phyloP scores from a whole-genome alignment of 208 protist genomes.

The Vickermania ingenoplastis region DNA sequence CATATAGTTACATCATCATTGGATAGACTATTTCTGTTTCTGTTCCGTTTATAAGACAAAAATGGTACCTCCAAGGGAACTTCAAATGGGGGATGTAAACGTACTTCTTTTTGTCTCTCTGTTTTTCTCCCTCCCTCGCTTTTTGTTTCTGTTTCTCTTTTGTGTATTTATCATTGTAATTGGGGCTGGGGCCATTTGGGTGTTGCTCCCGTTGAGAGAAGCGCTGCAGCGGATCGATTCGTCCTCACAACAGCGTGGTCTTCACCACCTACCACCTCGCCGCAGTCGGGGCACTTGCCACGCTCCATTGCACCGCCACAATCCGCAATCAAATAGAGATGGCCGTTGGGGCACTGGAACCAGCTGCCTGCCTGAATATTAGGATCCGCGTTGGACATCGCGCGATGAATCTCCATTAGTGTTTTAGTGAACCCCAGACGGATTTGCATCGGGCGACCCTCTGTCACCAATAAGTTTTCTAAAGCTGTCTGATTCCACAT shows the following conservation, averaged over 20 bases:
- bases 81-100: no score
- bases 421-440: not conserved
- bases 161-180: no score
- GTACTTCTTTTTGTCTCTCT: no score
- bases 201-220: not conserved
- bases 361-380: constrained; percentile 8
- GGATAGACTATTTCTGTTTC: no score
- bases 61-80: no score
- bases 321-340: constrained; percentile 35
- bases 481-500: not conserved
- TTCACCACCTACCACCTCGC: constrained; percentile 13
- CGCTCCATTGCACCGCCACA: constrained; percentile 41
- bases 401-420: not conserved
- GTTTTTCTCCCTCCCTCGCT: no score
- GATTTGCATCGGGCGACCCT: not conserved
- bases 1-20: no score
- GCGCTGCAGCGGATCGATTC: not conserved
- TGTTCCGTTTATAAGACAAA: no score
- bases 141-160: no score
- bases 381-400: constrained; percentile 1
- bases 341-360: constrained; percentile 20
- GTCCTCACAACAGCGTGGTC: constrained; percentile 5
- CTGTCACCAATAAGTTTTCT: not conserved
- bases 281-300: constrained; percentile 23
- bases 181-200: not conserved